phyloP scores from a whole-genome alignment of 1,139 yeast genomes.

The Kluyveromyces marxianus region DNA sequence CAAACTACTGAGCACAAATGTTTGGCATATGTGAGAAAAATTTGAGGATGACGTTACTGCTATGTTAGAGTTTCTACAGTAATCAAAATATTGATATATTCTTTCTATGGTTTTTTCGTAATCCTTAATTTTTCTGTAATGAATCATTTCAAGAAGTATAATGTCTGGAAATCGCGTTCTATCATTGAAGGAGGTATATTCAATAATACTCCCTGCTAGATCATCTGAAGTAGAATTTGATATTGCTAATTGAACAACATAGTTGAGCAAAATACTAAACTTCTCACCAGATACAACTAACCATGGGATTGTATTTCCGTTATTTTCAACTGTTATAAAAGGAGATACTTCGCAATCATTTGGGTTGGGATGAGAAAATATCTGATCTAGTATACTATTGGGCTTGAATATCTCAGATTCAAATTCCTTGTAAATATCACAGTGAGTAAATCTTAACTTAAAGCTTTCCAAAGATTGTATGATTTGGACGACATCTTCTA shows the following conservation, averaged over 20 bases:
- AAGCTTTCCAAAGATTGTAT: neutral
- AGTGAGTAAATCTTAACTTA: neutral
- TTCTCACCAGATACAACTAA: constrained; percentile 3
- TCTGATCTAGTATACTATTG: neutral
- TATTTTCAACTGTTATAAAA: neutral
- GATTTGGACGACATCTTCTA: neutral
- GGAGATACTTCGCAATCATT: neutral
- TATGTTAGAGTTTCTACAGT: neutral
- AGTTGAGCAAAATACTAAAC: constrained; percentile 3
- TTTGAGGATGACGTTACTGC: constrained; percentile 1
- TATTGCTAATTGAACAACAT: constrained; percentile 1
- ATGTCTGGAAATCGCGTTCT: constrained; percentile 6
- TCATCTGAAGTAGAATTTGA: neutral
- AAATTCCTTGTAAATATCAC: neutral
- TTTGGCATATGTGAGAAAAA: constrained; percentile 5
- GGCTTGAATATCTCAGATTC: neutral
- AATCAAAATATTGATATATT: constrained; percentile 6
- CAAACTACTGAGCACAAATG: constrained; percentile 7
- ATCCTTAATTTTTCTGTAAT: constrained; percentile 1
- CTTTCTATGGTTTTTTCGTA: constrained; percentile 5
- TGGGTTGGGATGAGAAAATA: neutral
- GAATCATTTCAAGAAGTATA: constrained; percentile 5
- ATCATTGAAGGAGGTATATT: constrained; percentile 5
- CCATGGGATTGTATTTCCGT: constrained; percentile 3
- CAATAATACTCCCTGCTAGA: neutral